These are phyloP conservation scores for Phytopythium vexans DNA, from an alignment of 352 stramenopile genomes.

Conservation along the genomic window DNA sequence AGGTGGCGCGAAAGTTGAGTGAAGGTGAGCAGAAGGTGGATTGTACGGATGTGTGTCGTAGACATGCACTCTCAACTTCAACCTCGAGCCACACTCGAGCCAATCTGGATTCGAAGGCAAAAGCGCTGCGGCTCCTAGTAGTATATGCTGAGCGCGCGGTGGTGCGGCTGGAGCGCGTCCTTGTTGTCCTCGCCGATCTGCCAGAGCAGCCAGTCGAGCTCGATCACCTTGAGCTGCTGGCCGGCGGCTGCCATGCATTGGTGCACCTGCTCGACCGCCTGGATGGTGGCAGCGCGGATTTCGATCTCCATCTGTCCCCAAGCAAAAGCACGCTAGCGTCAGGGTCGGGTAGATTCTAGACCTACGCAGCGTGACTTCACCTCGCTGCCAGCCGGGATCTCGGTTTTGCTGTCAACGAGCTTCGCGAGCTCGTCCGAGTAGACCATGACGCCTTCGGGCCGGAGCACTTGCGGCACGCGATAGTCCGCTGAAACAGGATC, in stretches of 20 bases:
- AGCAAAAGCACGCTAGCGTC: background rate
- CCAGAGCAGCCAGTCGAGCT: slow-evolving; percentile 89
- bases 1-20: slow-evolving; percentile 7
- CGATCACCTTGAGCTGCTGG: slow-evolving; percentile 57
- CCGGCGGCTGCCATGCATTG: slow-evolving; percentile 24
- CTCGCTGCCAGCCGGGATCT: slow-evolving; percentile 62
- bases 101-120: no score
- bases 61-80: slow-evolving; percentile 6
- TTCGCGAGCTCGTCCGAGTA: slow-evolving; percentile 46
- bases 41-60: background rate
- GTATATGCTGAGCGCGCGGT: slow-evolving; percentile 83
- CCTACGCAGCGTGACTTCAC: slow-evolving; percentile 16
- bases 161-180: slow-evolving; percentile 69
- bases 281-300: slow-evolving; percentile 80
- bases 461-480: slow-evolving; percentile 80
- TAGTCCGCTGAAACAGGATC: slow-evolving; percentile 64
- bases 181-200: slow-evolving; percentile 81
- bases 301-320: slow-evolving; percentile 67
- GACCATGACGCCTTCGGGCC: slow-evolving; percentile 61
- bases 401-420: slow-evolving; percentile 50
- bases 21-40: background rate
- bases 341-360: background rate
- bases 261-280: slow-evolving; percentile 78
- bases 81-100: no score
- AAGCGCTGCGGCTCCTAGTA: slow-evolving; percentile 35